These are phyloP conservation scores for Citrus cavaleriei DNA, from an alignment of 345 rosid genomes.

Conservation along the genomic window DNA sequence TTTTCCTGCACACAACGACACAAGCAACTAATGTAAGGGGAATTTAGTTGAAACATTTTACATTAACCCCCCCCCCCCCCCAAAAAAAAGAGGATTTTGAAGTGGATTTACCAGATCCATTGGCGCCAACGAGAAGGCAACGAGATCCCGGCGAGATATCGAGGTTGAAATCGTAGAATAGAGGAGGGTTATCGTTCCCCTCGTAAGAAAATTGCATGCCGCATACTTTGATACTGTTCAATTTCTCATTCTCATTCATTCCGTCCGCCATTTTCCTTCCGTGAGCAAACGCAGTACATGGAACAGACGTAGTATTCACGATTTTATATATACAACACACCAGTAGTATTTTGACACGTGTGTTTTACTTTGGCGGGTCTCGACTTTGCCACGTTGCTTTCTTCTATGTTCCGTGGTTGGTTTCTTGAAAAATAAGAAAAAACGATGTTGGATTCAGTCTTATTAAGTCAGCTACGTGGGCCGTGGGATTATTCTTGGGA, in stretches of 20 bases:
- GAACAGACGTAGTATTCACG: not conserved
- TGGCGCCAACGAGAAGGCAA: constrained; percentile 91
- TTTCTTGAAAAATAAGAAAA: too few species aligned
- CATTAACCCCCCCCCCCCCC: too few species aligned
- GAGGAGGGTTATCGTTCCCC: constrained; percentile 33
- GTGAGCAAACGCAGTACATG: not conserved
- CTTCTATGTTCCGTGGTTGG: not conserved
- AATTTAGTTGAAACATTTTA: not conserved
- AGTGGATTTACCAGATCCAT: constrained; percentile 69
- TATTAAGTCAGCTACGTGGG: not conserved
- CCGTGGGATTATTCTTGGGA: not conserved
- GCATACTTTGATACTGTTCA: constrained; percentile 43
- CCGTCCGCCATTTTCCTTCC: constrained; percentile 32
- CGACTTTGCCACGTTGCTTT: not conserved
- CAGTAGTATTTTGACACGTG: constrained; percentile 16
- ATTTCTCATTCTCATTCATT: constrained; percentile 26
- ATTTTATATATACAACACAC: not conserved
- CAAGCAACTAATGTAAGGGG: not conserved
- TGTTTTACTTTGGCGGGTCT: not conserved
- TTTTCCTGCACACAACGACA: constrained; percentile 47
- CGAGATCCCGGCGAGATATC: constrained; percentile 70
- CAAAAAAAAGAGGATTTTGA: not conserved
- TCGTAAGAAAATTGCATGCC: constrained; percentile 86
- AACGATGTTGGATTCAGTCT: not conserved
- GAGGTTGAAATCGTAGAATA: constrained; percentile 71